Evolutionary conservation across 306 rosid species (phyloP), one percentile per base, ranked within the genome.

Genomic region (Carpinus viminea): DNA sequence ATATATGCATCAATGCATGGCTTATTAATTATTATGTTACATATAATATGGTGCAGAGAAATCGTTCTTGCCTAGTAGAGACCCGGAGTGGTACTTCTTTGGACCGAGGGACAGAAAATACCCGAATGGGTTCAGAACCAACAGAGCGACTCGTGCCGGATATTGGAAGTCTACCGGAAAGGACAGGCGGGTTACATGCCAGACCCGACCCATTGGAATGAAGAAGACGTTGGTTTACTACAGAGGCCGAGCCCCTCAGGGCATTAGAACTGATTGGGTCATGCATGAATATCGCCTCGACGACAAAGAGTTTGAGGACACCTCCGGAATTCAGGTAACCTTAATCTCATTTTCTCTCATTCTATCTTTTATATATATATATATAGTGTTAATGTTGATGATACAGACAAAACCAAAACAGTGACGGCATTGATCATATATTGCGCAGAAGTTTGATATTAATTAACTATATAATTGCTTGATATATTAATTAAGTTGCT

Each of bases 221-320:
- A 95, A 95, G 96, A 95, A 95, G 80, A 95, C 99, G 9, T 80
- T 95, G 74, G 99, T 95, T 50, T 95, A 95, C 82, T 95, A 95
- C 74, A 86, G 88, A 85, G 99, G 99, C 8, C 88, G 98, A 73
- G 99, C 99, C n/a, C 99, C 98, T 69, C 98, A 94, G 73, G 98
- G 98, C 9, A 89, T 94, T 64, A 74, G 98, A 56, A 94, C 98
- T 62, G 97, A 94, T 41, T 94, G 98, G 98, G 98, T 94, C 1
- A 94, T 94, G 98, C 98, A 94, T 70, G 98, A 94, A 74, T 94
- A 94, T 83, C 97, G 98, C 70, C 97, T 94, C 17, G 93, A 94
- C 18, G 95, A 94, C 62, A 94, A 90, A 68, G 93, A 91, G 4
- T 91, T 78, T 0, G 97, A 91, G n/a, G 96, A 91, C 79, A 77